These are phyloP conservation scores for Raffaelea arxii DNA, from an alignment of 2,329 filamentous ascomycete species.

Conservation along the genomic window DNA sequence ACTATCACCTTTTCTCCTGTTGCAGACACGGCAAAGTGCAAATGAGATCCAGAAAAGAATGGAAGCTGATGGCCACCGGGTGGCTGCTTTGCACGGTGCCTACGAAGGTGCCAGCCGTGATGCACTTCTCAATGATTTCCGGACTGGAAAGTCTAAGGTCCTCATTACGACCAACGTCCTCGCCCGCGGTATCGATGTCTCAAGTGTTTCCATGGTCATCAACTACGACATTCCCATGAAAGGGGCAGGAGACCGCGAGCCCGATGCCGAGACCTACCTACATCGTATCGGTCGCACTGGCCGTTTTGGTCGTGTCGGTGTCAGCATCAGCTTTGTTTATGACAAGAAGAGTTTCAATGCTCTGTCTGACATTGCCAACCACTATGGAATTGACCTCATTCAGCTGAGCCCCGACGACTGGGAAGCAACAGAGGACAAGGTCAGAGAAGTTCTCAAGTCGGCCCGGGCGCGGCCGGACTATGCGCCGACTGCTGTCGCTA, in stretches of 20 bases:
- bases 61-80: conserved; percentile 80
- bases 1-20: neutral
- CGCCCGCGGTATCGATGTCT: conserved; percentile 89
- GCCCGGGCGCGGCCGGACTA: conserved; percentile 45
- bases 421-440: conserved; percentile 76
- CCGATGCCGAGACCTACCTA: conserved; percentile 91
- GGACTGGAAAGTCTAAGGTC: conserved; percentile 80
- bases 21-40: conserved; percentile 74
- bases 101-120: conserved; percentile 81
- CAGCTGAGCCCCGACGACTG: conserved; percentile 79
- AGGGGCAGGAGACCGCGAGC: conserved; percentile 65
- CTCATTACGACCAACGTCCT: conserved; percentile 97
- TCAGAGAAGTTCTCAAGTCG: conserved; percentile 73
- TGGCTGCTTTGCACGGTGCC: conserved; percentile 80
- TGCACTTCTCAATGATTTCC: conserved; percentile 75
- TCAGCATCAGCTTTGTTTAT: conserved; percentile 90
- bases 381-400: conserved; percentile 73
- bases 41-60: conserved; percentile 78
- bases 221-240: conserved; percentile 87
- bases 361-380: conserved; percentile 67
- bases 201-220: conserved; percentile 90
- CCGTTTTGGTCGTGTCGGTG: conserved; percentile 91
- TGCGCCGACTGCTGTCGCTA: conserved; percentile 14
- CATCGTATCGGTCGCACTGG: conserved; percentile 97
- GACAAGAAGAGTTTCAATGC: conserved; percentile 73